Base-by-base conservation (phyloP, 306 rosid genomes). In the Gynostemma pentaphyllum region DNA sequence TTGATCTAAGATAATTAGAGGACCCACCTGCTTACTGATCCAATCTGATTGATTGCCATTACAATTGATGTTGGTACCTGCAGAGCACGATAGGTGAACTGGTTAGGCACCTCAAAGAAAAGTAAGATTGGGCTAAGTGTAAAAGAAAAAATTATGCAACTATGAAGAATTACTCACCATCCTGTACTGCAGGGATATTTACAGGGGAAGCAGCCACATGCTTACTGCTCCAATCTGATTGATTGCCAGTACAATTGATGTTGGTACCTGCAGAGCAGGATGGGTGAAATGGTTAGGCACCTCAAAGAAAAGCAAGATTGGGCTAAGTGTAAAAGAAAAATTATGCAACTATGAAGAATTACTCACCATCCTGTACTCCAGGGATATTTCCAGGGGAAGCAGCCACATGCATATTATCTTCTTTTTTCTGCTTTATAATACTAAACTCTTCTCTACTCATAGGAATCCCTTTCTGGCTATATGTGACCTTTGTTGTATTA, bases 291-390 rank as follows among this genome's bases (percentile, higher is more conserved):
- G 68, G 70, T 24, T 48, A 32, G 60, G 56, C 50, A 51, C 44
- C 62, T 53, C 50, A 45, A 30, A 45, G 15, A 68, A 65, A 24
- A 22, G 13, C 41, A 24, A 18, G 5, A 19, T 51, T 10, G 56
- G 47, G 47, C 64, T 36, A 32, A 32, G 22, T 57, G 45, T 36
- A 36, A 34, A 18, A 19, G 40, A n/a, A 18, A 52, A 57, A 34
- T 57, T 57, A 50, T 45, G 60, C 21, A 34, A 69, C 16, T 60
- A 46, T 73, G 69, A 57, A 56, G 22, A 75, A 68, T 49, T 72
- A 47, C 62, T 77, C 52, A 88, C 96, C 89, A 54, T 78, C 71
- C 68, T 71, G 80, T 19, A 77, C 68, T 75, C 61, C 50, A 53
- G 79, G 81, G 74, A 64, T 56, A 74, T 66, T 81, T 80, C 72